Conservation (phyloP, 2,329 filamentous ascomycete species). For the Fusarium citri region DNA sequence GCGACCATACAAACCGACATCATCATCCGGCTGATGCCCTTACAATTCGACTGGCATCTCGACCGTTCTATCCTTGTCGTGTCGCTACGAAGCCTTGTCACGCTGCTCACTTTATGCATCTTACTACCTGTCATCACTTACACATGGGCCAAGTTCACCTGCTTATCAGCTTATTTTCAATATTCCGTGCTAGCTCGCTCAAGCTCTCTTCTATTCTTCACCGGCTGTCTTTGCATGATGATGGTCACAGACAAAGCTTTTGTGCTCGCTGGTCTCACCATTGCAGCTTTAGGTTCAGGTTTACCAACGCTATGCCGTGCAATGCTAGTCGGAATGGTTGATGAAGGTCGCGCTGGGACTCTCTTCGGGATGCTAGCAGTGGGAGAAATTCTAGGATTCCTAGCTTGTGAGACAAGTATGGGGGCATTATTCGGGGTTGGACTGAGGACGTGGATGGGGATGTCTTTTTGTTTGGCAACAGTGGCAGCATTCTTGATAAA, state of each 20-base stretch:
- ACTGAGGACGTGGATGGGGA: slow-evolving; percentile 40
- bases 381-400: slow-evolving; percentile 42
- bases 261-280: slow-evolving; percentile 36
- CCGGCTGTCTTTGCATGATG: slow-evolving; percentile 42
- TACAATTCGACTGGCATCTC: slow-evolving; percentile 44
- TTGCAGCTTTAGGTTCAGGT: slow-evolving; percentile 44
- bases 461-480: slow-evolving; percentile 41
- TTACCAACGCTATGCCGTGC: slow-evolving; percentile 43
- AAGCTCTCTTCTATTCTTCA: slow-evolving; percentile 39
- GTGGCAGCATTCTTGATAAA: slow-evolving; percentile 24
- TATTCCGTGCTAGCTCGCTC: slow-evolving; percentile 32
- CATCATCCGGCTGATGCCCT: slow-evolving; percentile 43
- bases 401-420: slow-evolving; percentile 37
- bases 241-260: slow-evolving; percentile 37
- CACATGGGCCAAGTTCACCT: slow-evolving; percentile 17
- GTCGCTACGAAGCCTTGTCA: slow-evolving; percentile 39
- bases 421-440: slow-evolving; percentile 44
- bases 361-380: slow-evolving; percentile 43
- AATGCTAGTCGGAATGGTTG: slow-evolving; percentile 35
- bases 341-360: slow-evolving; percentile 34
- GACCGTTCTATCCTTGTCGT: slow-evolving; percentile 39
- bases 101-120: slow-evolving; percentile 40
- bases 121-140: slow-evolving; percentile 34
- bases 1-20: slow-evolving; percentile 39
- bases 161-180: slow-evolving; percentile 10